Evolutionary conservation across 768 basidiomycete genomes (phyloP).

Genomic region (Lyophyllum shimeji): DNA sequence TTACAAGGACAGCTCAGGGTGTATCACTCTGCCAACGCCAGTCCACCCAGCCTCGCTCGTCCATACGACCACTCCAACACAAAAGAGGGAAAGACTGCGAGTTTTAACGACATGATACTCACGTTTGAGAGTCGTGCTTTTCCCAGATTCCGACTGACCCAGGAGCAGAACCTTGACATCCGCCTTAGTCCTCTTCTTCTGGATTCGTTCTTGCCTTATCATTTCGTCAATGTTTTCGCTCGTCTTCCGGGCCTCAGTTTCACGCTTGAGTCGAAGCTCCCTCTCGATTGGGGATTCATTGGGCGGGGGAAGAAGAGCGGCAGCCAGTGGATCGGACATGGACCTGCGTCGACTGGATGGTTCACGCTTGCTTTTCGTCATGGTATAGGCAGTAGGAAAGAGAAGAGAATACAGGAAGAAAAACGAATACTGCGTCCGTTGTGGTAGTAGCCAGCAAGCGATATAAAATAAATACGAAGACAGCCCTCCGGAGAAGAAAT

Average conservation of each 20-base stretch:
- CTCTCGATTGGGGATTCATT: slow-evolving; percentile 71
- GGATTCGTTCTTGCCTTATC: slow-evolving; percentile 64
- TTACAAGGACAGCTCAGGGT: slow-evolving; percentile 10
- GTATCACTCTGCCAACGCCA: background rate
- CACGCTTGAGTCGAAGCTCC: slow-evolving; percentile 61
- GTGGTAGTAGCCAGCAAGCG: slow-evolving; percentile 15
- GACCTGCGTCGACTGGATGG: slow-evolving; percentile 35
- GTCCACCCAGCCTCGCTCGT: background rate
- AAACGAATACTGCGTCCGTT: slow-evolving; percentile 16
- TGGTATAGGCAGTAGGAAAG: slow-evolving; percentile 25
- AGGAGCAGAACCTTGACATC: slow-evolving; percentile 78
- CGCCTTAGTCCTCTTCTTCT: slow-evolving; percentile 56
- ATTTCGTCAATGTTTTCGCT: slow-evolving; percentile 81
- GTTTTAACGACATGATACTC: slow-evolving; percentile 36
- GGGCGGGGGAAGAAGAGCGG: slow-evolving; percentile 64
- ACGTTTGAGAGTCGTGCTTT: slow-evolving; percentile 89
- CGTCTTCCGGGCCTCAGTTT: slow-evolving; percentile 69
- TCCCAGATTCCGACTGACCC: slow-evolving; percentile 88
- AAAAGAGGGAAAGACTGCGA: slow-evolving; percentile 3
- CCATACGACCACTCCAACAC: slow-evolving; percentile 5
- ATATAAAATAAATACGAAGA: slow-evolving; percentile 23
- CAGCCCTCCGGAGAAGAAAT: slow-evolving; percentile 17
- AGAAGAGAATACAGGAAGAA: slow-evolving; percentile 22
- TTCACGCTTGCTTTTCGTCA: slow-evolving; percentile 39
- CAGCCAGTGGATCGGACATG: slow-evolving; percentile 70